A percentile compares a stretch with the other conserved stretches of the same genome.
phyloP scores from a whole-genome alignment of 2,329 filamentous ascomycete genomes.

The Pseudopithomyces chartarum region DNA sequence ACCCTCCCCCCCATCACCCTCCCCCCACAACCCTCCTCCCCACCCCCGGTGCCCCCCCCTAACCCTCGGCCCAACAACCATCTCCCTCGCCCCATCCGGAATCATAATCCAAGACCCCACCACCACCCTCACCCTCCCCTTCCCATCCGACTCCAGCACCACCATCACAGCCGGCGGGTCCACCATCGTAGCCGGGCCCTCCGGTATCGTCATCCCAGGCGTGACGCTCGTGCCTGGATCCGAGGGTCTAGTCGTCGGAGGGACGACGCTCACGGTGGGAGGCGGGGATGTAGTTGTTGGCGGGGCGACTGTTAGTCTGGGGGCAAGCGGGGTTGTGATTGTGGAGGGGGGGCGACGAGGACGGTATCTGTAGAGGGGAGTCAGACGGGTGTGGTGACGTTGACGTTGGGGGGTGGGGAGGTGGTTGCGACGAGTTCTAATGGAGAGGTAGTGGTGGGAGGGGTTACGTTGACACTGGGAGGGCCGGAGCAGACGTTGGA shows the following conservation, averaged over 20 bases:
- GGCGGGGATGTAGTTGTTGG: too few relatives aligned
- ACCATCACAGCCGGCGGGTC: not conserved
- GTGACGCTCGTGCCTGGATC: not conserved
- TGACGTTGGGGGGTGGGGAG: not conserved
- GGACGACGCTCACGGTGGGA: too few relatives aligned
- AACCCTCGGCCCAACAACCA: slow-evolving; percentile 11
- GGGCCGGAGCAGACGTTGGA: not conserved
- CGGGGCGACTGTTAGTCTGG: too few relatives aligned
- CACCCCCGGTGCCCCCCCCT: slow-evolving; percentile 4
- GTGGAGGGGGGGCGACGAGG: too few relatives aligned
- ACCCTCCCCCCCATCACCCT: slow-evolving; percentile 13
- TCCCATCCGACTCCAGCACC: not conserved
- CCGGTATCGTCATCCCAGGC: slow-evolving; percentile 5
- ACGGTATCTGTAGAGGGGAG: not conserved
- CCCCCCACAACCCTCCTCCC: slow-evolving; percentile 12
- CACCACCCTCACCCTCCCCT: slow-evolving; percentile 1
- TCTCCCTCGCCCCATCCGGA: slow-evolving; percentile 12
- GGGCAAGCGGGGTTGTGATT: too few relatives aligned
- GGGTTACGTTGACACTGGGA: not conserved
- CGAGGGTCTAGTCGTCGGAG: too few relatives aligned
- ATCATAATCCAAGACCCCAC: slow-evolving; percentile 4
- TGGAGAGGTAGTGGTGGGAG: not conserved
- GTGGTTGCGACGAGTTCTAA: slow-evolving; percentile 3
- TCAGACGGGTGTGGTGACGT: not conserved
- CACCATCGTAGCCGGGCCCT: not conserved